Percentiles rank a stretch among this genome's conserved stretches.
Evolutionary conservation across 306 rosid genomes (phyloP).

Genomic region (Sicyos baderoa): DNA sequence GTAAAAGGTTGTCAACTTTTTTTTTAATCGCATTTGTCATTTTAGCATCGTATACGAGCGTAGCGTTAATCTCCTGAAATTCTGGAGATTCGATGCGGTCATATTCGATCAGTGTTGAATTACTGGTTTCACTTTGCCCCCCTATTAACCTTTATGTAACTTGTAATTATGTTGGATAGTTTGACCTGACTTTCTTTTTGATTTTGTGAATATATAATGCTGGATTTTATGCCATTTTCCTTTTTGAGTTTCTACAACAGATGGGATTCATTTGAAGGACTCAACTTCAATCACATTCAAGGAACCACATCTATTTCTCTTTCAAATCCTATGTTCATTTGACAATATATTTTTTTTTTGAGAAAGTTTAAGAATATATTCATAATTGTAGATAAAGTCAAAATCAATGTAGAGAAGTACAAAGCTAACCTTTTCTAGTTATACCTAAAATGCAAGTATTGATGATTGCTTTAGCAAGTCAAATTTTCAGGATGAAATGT

Average conservation of each 20-base stretch:
- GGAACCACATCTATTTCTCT: not conserved
- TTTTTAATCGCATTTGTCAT: not conserved
- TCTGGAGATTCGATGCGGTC: constrained; percentile 6
- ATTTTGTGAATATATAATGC: constrained; percentile 21
- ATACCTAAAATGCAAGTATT: no score
- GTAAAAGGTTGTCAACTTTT: constrained; percentile 42
- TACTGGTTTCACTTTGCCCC: constrained; percentile 18
- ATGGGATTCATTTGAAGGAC: not conserved
- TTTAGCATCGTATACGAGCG: constrained; percentile 7
- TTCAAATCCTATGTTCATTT: not conserved
- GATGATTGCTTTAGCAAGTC: no score
- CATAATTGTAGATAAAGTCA: not conserved
- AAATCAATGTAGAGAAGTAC: not conserved
- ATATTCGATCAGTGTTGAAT: constrained; percentile 15
- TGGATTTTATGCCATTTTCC: constrained; percentile 6
- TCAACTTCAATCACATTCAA: not conserved
- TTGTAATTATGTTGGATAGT: constrained; percentile 21
- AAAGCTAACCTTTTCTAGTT: no score
- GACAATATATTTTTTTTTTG: no score
- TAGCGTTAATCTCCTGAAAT: constrained; percentile 3
- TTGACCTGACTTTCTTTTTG: constrained; percentile 14
- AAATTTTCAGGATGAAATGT: not conserved
- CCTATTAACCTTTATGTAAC: constrained; percentile 17
- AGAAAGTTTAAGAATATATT: no score
- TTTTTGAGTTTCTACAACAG: not conserved